A percentile compares a stretch with the other conserved stretches of the same genome.
Conservation (phyloP, 345 rosid species). For the Eucalyptus cladocalyx region DNA sequence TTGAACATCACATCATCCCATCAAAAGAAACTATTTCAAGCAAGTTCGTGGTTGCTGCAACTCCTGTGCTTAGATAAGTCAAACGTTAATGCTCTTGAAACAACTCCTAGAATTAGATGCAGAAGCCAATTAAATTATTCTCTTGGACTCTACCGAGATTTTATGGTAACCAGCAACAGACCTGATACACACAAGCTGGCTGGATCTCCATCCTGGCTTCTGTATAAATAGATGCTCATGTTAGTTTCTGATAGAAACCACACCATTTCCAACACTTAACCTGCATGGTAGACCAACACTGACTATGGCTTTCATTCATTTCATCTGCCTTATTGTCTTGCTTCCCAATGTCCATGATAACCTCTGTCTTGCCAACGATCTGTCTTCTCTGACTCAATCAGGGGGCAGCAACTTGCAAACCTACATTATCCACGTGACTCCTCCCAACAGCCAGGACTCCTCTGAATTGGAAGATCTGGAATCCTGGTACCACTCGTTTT, state of each 20-base stretch:
- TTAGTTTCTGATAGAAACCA: not conserved
- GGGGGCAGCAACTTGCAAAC: not conserved
- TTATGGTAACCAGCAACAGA: not conserved
- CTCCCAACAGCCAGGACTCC: not conserved
- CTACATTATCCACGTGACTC: not conserved
- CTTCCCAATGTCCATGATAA: not conserved
- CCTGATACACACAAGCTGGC: not conserved
- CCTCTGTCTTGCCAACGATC: not conserved
- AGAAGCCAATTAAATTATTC: not conserved
- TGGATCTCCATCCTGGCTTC: not conserved
- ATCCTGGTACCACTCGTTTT: not conserved
- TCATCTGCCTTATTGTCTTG: not conserved
- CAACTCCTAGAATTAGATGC: not conserved
- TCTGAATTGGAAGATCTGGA: not conserved
- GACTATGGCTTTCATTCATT: not conserved
- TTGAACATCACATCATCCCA: not conserved
- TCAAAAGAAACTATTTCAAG: not conserved
- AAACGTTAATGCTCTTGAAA: not conserved
- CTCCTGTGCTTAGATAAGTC: not conserved
- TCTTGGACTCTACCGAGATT: not conserved
- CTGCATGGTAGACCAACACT: not conserved
- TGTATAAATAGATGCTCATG: not conserved
- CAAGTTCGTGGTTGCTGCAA: not conserved
- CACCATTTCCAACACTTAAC: not conserved
- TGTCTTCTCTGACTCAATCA: not conserved